A percentile compares a stretch with the other conserved stretches of the same genome.
These are phyloP conservation scores for Pichia scutulata DNA, from an alignment of 805 yeast species.

Conservation along the genomic window DNA sequence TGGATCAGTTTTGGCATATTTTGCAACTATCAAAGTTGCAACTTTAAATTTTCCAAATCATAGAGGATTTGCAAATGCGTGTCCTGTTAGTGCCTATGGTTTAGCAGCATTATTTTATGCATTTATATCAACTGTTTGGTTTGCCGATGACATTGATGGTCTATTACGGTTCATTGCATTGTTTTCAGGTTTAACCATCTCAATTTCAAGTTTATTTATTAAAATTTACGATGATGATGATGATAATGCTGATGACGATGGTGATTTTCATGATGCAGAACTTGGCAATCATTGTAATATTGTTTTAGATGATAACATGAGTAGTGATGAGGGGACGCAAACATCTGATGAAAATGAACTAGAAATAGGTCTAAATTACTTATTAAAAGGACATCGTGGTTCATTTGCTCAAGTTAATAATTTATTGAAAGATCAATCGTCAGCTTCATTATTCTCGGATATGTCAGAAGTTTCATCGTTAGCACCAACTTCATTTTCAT, in stretches of 20 bases:
- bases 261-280: slow-evolving; percentile 1
- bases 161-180: slow-evolving; percentile 48
- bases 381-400: slow-evolving; percentile 29
- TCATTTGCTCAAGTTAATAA: slow-evolving; percentile 29
- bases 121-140: slow-evolving; percentile 44
- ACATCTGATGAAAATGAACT: slow-evolving; percentile 10
- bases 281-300: background rate
- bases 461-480: slow-evolving; percentile 22
- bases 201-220: slow-evolving; percentile 40
- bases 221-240: slow-evolving; percentile 24
- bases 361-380: slow-evolving; percentile 20
- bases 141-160: slow-evolving; percentile 44
- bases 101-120: slow-evolving; percentile 63
- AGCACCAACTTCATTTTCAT: slow-evolving; percentile 13
- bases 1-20: slow-evolving; percentile 56
- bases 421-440: slow-evolving; percentile 18
- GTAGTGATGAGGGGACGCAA: background rate
- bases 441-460: slow-evolving; percentile 26
- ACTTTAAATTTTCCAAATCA: slow-evolving; percentile 63
- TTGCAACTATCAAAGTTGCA: slow-evolving; percentile 49
- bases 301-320: background rate
- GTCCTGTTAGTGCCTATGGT: slow-evolving; percentile 65
- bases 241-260: slow-evolving; percentile 18
- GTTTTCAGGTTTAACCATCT: slow-evolving; percentile 41
- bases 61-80: slow-evolving; percentile 62